phyloP scores from a whole-genome alignment of 1,284 basidiomycete species.

The Trametes polyzona region DNA sequence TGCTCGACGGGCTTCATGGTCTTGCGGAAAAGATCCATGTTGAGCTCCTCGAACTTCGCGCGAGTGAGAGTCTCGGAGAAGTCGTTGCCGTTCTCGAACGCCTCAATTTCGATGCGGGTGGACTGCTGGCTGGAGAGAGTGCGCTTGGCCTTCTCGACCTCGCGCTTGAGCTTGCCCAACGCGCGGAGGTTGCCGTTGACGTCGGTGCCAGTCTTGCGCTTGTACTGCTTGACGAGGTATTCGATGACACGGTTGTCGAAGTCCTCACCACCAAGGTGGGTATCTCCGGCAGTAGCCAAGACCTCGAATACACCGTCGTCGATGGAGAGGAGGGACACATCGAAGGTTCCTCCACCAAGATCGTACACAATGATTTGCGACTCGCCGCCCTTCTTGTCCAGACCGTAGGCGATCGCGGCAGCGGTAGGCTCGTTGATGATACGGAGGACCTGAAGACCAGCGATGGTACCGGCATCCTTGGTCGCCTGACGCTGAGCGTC shows the following conservation, averaged over 20 bases:
- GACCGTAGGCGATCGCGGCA: constrained; percentile 97
- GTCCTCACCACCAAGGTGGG: constrained; percentile 98
- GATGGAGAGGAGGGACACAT: constrained; percentile 97
- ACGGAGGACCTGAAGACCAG: constrained; percentile 94
- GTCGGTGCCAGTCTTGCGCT: constrained; percentile 94
- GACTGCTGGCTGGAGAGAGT: constrained; percentile 86
- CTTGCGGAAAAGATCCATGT: constrained; percentile 98
- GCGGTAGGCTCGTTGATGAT: constrained; percentile 99
- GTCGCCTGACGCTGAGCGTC: constrained; percentile 99
- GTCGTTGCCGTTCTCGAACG: constrained; percentile 95
- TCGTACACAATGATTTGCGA: constrained; percentile 95
- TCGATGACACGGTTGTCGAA: constrained; percentile 98
- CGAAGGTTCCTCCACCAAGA: constrained; percentile 78
- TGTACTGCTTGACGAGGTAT: constrained; percentile 91
- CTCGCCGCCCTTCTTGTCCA: constrained; percentile 95
- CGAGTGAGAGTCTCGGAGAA: constrained; percentile 96
- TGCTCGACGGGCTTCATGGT: constrained; percentile 99
- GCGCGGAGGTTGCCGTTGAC: constrained; percentile 87
- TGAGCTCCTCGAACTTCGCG: constrained; percentile 98
- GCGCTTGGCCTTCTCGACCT: constrained; percentile 98
- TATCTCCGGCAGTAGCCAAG: constrained; percentile 96
- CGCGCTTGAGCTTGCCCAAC: constrained; percentile 96
- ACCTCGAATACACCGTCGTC: constrained; percentile 99
- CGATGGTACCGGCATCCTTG: constrained; percentile 97
- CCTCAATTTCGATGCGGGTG: constrained; percentile 76